These are phyloP conservation scores for Hylodesmum podocarpum DNA, from an alignment of 306 rosid species.

Conservation along the genomic window DNA sequence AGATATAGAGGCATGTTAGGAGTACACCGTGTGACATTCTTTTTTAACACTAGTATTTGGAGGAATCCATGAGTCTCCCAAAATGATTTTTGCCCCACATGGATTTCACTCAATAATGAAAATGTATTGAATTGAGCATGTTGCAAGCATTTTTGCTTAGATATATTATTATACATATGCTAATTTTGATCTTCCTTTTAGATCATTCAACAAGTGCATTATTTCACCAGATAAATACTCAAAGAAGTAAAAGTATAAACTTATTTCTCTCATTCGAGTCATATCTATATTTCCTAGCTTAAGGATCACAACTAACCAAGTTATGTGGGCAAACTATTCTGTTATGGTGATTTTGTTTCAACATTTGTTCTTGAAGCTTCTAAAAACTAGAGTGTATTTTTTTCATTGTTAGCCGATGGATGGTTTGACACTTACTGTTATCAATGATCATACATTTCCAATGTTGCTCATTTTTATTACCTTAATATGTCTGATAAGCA, in stretches of 20 bases:
- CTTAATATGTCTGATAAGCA: neutral
- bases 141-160: neutral
- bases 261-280: neutral
- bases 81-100: neutral
- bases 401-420: neutral
- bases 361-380: neutral
- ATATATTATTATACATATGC: neutral
- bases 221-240: neutral
- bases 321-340: neutral
- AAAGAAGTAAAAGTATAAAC: neutral
- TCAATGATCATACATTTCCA: neutral
- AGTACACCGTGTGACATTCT: neutral
- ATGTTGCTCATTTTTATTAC: neutral
- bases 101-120: neutral
- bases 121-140: neutral
- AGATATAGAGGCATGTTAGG: neutral
- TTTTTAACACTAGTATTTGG: neutral
- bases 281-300: neutral
- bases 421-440: slow-evolving; percentile 2
- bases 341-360: neutral
- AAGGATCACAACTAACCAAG: neutral
- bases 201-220: neutral
- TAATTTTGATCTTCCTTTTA: neutral
- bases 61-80: neutral
- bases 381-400: neutral